These are phyloP conservation scores for Globisporangium lucens DNA, from an alignment of 352 stramenopile species.

Conservation along the genomic window DNA sequence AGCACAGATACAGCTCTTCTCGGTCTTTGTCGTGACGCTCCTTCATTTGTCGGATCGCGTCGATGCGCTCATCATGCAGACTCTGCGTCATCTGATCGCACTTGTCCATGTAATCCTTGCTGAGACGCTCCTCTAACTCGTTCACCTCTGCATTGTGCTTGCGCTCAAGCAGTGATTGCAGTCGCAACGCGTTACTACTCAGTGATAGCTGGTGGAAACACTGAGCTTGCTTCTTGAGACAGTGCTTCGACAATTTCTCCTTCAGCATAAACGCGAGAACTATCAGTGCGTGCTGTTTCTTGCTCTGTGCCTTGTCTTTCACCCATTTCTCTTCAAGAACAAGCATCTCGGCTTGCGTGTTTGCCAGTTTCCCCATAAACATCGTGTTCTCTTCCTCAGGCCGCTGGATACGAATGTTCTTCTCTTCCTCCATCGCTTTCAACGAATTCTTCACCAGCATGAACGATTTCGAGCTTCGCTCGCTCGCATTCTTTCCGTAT, in stretches of 20 bases:
- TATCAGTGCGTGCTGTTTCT: conserved; percentile 29
- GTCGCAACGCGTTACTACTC: background rate
- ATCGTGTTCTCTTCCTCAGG: conserved; percentile 45
- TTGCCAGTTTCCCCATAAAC: conserved; percentile 56
- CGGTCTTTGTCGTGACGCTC: conserved; percentile 45
- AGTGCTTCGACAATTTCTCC: conserved; percentile 18
- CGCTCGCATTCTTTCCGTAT: conserved; percentile 43
- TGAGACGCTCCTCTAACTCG: conserved; percentile 40
- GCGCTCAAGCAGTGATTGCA: conserved; percentile 9
- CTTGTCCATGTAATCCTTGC: conserved; percentile 47
- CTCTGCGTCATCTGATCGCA: conserved; percentile 57
- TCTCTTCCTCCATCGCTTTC: conserved; percentile 63
- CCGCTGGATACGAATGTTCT: conserved; percentile 43
- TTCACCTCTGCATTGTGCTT: conserved; percentile 24
- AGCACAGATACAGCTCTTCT: conserved; percentile 48
- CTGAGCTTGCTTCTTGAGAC: conserved; percentile 20
- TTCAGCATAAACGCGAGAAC: conserved; percentile 25
- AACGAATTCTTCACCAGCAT: conserved; percentile 55
- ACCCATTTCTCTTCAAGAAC: conserved; percentile 49
- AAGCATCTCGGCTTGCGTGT: conserved; percentile 51
- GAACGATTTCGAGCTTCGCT: conserved; percentile 59
- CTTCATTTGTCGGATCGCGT: conserved; percentile 40
- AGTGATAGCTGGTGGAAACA: conserved; percentile 24
- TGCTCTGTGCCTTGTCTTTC: conserved; percentile 25
- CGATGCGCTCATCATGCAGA: conserved; percentile 44